Evolutionary conservation across 2,329 filamentous ascomycete genomes (phyloP).

Genomic region (Uncinocarpus reesii): DNA sequence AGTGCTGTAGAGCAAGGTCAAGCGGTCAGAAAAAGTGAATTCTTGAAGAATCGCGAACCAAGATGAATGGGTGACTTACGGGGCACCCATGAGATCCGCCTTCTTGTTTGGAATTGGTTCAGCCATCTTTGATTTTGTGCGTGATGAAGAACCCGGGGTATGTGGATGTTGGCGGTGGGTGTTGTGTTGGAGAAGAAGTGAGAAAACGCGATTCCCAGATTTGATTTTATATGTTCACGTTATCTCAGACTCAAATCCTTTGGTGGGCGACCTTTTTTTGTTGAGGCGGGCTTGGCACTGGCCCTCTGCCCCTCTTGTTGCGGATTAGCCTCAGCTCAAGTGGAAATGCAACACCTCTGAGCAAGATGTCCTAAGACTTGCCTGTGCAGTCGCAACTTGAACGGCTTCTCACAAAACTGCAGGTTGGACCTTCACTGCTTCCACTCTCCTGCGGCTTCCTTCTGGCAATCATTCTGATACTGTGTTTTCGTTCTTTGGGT

Average conservation of each 20-base stretch:
- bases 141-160: background rate
- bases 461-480: too few relatives aligned
- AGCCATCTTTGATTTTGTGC: conserved; percentile 43
- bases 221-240: conserved; percentile 3
- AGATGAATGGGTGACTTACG: conserved; percentile 43
- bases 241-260: background rate
- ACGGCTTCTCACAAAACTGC: too few relatives aligned
- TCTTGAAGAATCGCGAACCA: background rate
- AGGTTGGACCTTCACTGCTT: too few relatives aligned
- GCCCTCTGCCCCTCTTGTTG: conserved; percentile 9
- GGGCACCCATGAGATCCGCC: conserved; percentile 49
- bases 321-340: background rate
- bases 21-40: conserved; percentile 14
- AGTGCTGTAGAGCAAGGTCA: conserved; percentile 51
- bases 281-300: conserved; percentile 11
- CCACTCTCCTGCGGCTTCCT: too few relatives aligned
- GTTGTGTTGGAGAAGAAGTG: conserved; percentile 5
- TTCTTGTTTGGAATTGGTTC: conserved; percentile 60
- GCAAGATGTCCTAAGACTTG: too few relatives aligned
- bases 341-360: too few relatives aligned
- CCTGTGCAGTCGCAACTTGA: too few relatives aligned
- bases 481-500: too few relatives aligned
- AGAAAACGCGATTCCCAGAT: conserved; percentile 5
- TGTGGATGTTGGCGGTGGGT: background rate
- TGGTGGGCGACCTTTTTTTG: conserved; percentile 12